Conservation (phyloP, 768 basidiomycete species). For the Suillus lakei region DNA sequence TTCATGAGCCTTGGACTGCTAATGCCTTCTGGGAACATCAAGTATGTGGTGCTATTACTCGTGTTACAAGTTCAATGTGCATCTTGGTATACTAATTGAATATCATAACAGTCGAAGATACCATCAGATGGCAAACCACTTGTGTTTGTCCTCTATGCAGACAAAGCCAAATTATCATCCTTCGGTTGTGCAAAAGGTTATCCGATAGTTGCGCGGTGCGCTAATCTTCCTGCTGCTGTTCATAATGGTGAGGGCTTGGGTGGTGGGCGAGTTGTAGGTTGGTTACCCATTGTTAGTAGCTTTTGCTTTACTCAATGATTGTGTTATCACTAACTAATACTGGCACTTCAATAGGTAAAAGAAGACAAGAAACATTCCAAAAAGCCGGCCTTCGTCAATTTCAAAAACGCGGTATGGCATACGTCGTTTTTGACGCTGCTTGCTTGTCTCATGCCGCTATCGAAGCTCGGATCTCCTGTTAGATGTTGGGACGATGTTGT, state of each 20-base stretch:
- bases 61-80: background rate
- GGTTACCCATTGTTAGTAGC: too few species aligned
- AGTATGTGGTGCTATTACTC: background rate
- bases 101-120: background rate
- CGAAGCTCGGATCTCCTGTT: constrained; percentile 14
- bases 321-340: too few species aligned
- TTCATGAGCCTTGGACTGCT: too few species aligned
- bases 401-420: constrained; percentile 29
- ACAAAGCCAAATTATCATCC: constrained; percentile 24
- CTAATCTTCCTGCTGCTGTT: constrained; percentile 16
- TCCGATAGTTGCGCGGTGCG: constrained; percentile 18
- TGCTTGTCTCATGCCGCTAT: constrained; percentile 15
- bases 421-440: constrained; percentile 28
- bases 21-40: background rate
- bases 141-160: constrained; percentile 39
- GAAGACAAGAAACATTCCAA: constrained; percentile 1
- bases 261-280: constrained; percentile 24
- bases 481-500: constrained; percentile 10
- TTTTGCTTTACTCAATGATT: too few species aligned
- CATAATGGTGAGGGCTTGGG: constrained; percentile 19
- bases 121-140: constrained; percentile 18
- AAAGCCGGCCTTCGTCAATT: constrained; percentile 17
- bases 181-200: constrained; percentile 22
- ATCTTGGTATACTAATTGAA: background rate
- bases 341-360: too few species aligned